Evolutionary conservation across 2,329 filamentous ascomycete genomes (phyloP).

Genomic region (Microcyclosporella mali): DNA sequence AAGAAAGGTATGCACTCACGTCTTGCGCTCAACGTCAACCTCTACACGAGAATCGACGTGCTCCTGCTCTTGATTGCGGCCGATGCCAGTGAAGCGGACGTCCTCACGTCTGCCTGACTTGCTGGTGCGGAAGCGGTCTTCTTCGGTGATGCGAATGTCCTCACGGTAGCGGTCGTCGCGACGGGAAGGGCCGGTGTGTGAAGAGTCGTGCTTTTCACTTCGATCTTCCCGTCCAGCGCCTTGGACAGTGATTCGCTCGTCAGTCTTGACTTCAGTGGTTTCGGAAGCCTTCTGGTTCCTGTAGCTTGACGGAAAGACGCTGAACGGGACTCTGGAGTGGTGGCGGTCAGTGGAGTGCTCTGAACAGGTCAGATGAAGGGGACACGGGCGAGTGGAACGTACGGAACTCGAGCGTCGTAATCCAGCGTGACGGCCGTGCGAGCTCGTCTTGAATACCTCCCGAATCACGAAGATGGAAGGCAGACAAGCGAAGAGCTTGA

Average conservation of each 20-base stretch:
- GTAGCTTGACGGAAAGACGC: slow-evolving; percentile 99
- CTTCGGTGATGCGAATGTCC: slow-evolving; percentile 78
- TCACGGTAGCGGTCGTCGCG: slow-evolving; percentile 63
- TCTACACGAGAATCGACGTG: slow-evolving; percentile 28
- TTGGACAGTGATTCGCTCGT: slow-evolving; percentile 74
- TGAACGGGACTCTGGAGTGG: slow-evolving; percentile 77
- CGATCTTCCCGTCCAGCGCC: slow-evolving; percentile 96
- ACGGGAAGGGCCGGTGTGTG: slow-evolving; percentile 57
- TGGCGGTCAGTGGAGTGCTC: slow-evolving; percentile 2
- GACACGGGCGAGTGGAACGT: slow-evolving; percentile 12
- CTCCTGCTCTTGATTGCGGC: slow-evolving; percentile 16
- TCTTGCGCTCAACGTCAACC: slow-evolving; percentile 47
- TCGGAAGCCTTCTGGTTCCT: slow-evolving; percentile 61
- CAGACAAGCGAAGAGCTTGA: slow-evolving; percentile 18
- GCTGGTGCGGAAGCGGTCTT: slow-evolving; percentile 66
- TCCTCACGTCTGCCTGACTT: slow-evolving; percentile 49
- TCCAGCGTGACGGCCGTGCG: slow-evolving; percentile 88
- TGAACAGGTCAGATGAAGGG: not conserved
- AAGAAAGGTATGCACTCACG: slow-evolving; percentile 36
- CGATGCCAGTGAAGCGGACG: slow-evolving; percentile 14
- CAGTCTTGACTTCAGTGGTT: slow-evolving; percentile 70
- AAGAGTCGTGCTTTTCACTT: slow-evolving; percentile 63
- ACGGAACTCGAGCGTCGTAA: slow-evolving; percentile 97
- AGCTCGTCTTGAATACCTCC: slow-evolving; percentile 64
- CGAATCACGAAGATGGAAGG: slow-evolving; percentile 35